Base-by-base conservation (phyloP, 306 rosid species). In the Vigna nakashimae region DNA sequence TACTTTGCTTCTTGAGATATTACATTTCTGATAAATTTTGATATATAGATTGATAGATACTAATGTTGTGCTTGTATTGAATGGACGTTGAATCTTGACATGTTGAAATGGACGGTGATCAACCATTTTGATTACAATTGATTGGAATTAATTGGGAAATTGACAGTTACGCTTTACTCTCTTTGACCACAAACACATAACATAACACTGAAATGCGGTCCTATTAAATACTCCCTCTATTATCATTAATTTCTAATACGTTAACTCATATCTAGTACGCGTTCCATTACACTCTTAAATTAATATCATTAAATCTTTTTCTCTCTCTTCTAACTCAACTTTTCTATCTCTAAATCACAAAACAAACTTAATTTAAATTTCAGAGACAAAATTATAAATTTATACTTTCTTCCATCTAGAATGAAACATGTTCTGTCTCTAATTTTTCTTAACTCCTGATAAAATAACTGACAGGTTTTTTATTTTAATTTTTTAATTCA, bases 51-150 rank as follows among this genome's bases (percentile, higher is more conserved):
- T 2, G 13, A 38, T 17, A 36, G 42, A 34, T 34, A 34, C 38
- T 0, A 8, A 18, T 18, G 12, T 17, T 52, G 1, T 26, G 6
- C 0, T 58, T 15, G 16, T 38, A 3, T 65, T 10, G 28, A 34
- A 63, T 63, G 50, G n/a, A 4, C 50, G 16, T 43, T 77, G 51
- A 58, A 50, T 13, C 14, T 74, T 74, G 79, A 83, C 85, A 48
- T 20, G 51, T 22, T 77, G 24, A 71, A 16, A 34, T 45, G 78
- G 84, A 68, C 83, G 66, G 69, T 55, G 69, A 57, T 57, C 36
- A 55, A 15, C 12, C 52, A 18, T 9, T 64, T 59, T 52, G 4
- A 40, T 65, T 42, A 38, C 3, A 4, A 65, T 65, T 9, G 5
- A 59, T 50, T 75, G 32, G 9, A n/a, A 52, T 42, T n/a, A 24